Evolutionary conservation across 495 filamentous ascomycete genomes (phyloP), one percentile per base, ranked within the genome.

Genomic region (Aspergillus baeticus): DNA sequence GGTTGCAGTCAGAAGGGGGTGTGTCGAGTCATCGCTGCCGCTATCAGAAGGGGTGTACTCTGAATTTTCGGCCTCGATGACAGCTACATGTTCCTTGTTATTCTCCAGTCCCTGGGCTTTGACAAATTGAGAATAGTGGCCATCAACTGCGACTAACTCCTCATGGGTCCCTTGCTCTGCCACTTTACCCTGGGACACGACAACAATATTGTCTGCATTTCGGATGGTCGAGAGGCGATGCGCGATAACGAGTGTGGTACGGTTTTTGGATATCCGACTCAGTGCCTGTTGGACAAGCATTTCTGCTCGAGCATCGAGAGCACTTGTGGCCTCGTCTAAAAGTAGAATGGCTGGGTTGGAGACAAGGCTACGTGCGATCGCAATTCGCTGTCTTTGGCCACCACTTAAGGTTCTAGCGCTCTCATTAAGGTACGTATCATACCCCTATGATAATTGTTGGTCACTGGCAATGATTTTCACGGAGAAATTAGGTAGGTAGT

Each of bases 361-460:
- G 21, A 98, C 90, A 52, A 98, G 85, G 26, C 91, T 92, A 62
- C 94, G 84, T 7, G 94, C 93, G 70, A 88, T 88, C 5, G 84
- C 84, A 67, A 97, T 93, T 55, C 94, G 89, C 69, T 98, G 94
- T 68, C 96, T 97, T 72, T 98, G 94, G 20, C 94, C 94, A 67
- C 94, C 94, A 53, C 87, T 92, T 31, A 98, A 78, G 34, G 96
- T 71, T 69, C 95, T 95, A 13, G 93, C 94, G 43, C 94, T 87
- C 69, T 97, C 92, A 50, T 94, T 94, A 49, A 98, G 92, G 57
- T 93, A 88, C 0, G 94, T 98, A 60, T 96, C 84, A 64, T 96
- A 97, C 3, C 88, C 87, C 67, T 97, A 87, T n/a, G n/a, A n/a
- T n/a, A n/a, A n/a, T n/a, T n/a, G n/a, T n/a, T n/a, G n/a, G n/a